Conservation (phyloP, 1,284 basidiomycete genomes). For the Sporisorium exsertum region DNA sequence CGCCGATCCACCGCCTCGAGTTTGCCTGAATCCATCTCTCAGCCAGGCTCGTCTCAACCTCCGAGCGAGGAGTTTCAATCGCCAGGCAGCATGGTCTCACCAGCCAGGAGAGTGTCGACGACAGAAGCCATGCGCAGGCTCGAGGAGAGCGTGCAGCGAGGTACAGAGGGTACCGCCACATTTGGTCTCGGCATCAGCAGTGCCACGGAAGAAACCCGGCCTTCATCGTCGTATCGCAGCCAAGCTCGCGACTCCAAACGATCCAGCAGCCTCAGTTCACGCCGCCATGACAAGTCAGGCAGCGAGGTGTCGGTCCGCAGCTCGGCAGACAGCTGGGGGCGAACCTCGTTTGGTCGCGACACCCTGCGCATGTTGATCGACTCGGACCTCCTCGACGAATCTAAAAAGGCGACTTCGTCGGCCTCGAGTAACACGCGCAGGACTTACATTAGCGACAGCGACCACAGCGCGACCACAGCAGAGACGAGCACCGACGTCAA, state of each 20-base stretch:
- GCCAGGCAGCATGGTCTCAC: background rate
- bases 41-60: conserved; percentile 25
- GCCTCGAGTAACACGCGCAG: conserved; percentile 22
- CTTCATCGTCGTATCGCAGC: background rate
- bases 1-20: conserved; percentile 28
- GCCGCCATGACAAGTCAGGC: conserved; percentile 25
- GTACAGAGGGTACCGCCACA: background rate
- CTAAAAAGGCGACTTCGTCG: conserved; percentile 6
- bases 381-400: conserved; percentile 9
- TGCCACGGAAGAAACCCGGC: background rate
- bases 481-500: conserved; percentile 44
- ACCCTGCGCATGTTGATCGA: conserved; percentile 20
- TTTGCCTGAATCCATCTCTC: conserved; percentile 35
- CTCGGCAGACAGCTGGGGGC: conserved; percentile 40
- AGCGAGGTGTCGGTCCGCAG: conserved; percentile 36
- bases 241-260: background rate
- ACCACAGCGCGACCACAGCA: conserved; percentile 33
- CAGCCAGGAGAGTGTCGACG: background rate
- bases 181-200: conserved; percentile 38
- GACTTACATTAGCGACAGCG: conserved; percentile 42
- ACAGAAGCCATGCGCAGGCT: conserved; percentile 15
- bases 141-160: conserved; percentile 11
- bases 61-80: conserved; percentile 26
- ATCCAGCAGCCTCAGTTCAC: conserved; percentile 7
- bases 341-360: conserved; percentile 25